Base-by-base conservation (phyloP, 2,329 filamentous ascomycete genomes). In the Sarocladium brachiariae region DNA sequence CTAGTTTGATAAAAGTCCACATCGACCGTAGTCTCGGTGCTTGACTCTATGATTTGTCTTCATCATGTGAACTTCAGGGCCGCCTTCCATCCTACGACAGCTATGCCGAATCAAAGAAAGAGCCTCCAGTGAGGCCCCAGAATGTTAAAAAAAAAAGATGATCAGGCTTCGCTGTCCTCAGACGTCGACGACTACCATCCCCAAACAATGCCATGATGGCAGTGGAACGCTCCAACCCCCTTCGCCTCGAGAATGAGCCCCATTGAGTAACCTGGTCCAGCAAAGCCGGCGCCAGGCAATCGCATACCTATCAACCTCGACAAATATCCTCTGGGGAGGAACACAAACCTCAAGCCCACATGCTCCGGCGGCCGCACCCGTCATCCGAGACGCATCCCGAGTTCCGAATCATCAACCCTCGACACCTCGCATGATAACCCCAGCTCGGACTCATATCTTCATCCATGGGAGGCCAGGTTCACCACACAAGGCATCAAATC, bases 191-290 rank as follows among this genome's bases (percentile, higher is more conserved):
- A 54, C 49, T 41, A 19, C 21, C 38, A 46, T 35, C 39, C 49
- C 39, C 21, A 21, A 19, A 21, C 21, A 9, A 8, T 39, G 35
- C 11, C 16, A 30, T 30, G 13, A 49, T 41, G 16, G 30, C 11
- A 27, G 11, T n/a, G 41, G 18, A 38, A 50, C 33, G 24, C 66
- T 63, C 64, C 71, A 39, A 68, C 70, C 72, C 87, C 86, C 87
- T 89, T 96, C 90, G 91, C 87, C 80, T 90, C 92, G 87, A 96
- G 89, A 96, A 96, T 97, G 90, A 96, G 92, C 92, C 92, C 92
- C 92, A 95, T 97, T 90, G 91, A 96, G 92, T 97, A 95, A 96
- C 88, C 78, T 71, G 68, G 65, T 64, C 51, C 57, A 59, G 55
- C 57, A 60, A 30, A 66, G 72, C 60, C 62, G 60, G 65, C 59